Percentiles rank a stretch among this genome's conserved stretches.
Conservation (phyloP, 345 rosid species). For the Geranium brycei region DNA sequence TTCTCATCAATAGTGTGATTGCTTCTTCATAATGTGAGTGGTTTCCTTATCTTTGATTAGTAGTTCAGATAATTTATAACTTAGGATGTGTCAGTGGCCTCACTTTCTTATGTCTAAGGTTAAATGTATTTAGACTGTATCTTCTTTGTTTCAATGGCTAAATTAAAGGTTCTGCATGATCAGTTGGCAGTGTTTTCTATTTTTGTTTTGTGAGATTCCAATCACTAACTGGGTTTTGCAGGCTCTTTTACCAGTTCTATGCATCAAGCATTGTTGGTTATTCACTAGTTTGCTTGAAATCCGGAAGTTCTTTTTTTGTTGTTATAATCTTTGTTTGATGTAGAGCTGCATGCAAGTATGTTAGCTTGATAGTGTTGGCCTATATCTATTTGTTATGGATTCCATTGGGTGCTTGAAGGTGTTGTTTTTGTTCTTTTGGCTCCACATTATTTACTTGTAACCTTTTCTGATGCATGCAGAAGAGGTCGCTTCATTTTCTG, state of each 20-base stretch:
- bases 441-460: background rate
- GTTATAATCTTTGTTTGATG: background rate
- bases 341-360: background rate
- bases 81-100: background rate
- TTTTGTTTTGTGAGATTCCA: no score
- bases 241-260: no score
- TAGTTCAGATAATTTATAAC: background rate
- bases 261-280: no score
- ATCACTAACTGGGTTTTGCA: no score
- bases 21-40: background rate
- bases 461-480: conserved; percentile 21
- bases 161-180: no score
- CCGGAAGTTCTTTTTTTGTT: no score
- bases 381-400: background rate
- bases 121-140: background rate
- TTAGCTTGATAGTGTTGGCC: background rate
- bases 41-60: no score
- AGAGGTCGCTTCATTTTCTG: conserved; percentile 19
- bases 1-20: background rate
- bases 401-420: conserved; percentile 39
- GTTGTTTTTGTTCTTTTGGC: background rate
- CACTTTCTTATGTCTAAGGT: background rate
- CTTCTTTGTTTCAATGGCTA: no score
- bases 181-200: no score
- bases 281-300: no score